Base-by-base conservation (phyloP, 352 stramenopile species). In the Phytophthora brassicae region DNA sequence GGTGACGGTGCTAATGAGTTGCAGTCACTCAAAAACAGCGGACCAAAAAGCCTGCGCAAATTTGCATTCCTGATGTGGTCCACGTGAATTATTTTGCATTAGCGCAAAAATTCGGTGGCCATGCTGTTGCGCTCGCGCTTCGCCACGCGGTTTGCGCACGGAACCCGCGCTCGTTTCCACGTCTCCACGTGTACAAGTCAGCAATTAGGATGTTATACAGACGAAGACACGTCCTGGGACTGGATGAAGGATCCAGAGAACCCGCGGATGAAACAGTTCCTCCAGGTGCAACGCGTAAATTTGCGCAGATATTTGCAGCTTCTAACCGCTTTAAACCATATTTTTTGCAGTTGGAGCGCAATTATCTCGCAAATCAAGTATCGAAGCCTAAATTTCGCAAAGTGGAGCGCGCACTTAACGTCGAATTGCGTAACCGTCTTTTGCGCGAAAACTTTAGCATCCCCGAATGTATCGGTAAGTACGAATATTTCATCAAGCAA, bases 401-500 rank as follows among this genome's bases (percentile, higher is more conserved):
- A 47, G 66, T 86, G 20, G 83, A 92, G 64, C 76, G 82, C 19
- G 56, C 81, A 17, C 72, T 91, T 24, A 88, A 89, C 56, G 47
- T 75, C 19, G 85, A 95, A 41, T 75, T 95, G 43, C 79, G 77
- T 0, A 74, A 84, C 17, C 80, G 84, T 3, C 48, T 89, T 12
- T 51, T 87, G 41, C 79, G 81, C n/a, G 70, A 84, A 19, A 77
- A 92, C 39, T 81, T 71, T 29, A 81, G 75, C 41, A 75, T 93
- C n/a, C 83, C 86, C 2, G 86, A 95, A 56, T 75, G 75, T 52
- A 89, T 95, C 42, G 84, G 86, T 42, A 57, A 66, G 11, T 91
- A 77, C 53, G 79, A 90, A 31, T 95, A 95, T 60, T 92, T 81
- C 58, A 84, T 89, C 64, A 69, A 69, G 6, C 81, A 92, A 53